These are phyloP conservation scores for Didymella lethalis DNA, from an alignment of 2,329 filamentous ascomycete species.

Conservation along the genomic window DNA sequence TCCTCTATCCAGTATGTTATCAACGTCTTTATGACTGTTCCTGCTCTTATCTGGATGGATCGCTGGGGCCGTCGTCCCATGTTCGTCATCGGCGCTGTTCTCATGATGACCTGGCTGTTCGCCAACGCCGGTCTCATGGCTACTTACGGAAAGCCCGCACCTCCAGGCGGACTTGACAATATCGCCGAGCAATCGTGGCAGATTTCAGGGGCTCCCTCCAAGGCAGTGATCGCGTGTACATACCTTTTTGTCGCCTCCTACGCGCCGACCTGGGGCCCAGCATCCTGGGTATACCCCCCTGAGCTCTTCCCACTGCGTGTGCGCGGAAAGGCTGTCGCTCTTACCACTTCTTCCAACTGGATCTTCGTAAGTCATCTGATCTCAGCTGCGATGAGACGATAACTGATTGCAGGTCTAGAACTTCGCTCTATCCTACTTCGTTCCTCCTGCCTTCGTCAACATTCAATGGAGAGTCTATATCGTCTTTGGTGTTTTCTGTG, in stretches of 20 bases:
- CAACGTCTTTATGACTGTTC: constrained; percentile 80
- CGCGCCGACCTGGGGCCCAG: constrained; percentile 69
- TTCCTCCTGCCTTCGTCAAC: constrained; percentile 65
- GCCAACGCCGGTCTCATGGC: constrained; percentile 70
- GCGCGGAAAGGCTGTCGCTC: constrained; percentile 69
- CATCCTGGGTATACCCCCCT: constrained; percentile 66
- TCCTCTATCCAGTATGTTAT: constrained; percentile 79
- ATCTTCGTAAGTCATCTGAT: constrained; percentile 45
- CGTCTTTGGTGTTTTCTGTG: constrained; percentile 77
- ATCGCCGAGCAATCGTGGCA: constrained; percentile 54
- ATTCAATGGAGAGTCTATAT: constrained; percentile 72
- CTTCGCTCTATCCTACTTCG: constrained; percentile 64
- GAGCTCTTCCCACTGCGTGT: constrained; percentile 70
- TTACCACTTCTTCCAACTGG: constrained; percentile 70
- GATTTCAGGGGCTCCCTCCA: constrained; percentile 51
- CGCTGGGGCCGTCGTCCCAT: constrained; percentile 75
- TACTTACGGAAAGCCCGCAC: constrained; percentile 60
- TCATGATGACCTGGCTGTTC: constrained; percentile 71
- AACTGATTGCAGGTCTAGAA: constrained; percentile 55
- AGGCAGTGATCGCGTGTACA: constrained; percentile 70
- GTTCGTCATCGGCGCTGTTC: constrained; percentile 68
- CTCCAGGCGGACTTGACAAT: constrained; percentile 51
- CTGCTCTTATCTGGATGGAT: constrained; percentile 77
- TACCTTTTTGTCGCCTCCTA: constrained; percentile 77
- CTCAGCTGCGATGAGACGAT: neutral